phyloP scores from a whole-genome alignment of 2,329 filamentous ascomycete species.

The Raffaelea ambrosiae region DNA sequence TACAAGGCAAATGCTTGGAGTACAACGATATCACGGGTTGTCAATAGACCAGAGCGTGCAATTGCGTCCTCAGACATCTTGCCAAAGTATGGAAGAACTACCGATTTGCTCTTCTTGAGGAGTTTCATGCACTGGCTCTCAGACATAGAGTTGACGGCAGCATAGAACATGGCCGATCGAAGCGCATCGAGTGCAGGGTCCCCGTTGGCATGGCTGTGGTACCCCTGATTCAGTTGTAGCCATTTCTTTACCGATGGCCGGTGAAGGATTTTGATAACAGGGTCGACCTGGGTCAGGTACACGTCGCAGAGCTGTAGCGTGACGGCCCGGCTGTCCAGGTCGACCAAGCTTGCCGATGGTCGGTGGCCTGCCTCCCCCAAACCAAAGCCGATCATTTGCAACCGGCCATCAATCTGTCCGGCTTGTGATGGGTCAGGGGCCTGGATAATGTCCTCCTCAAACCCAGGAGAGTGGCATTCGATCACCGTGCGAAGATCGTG shows the following conservation, averaged over 20 bases:
- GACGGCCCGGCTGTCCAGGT: background rate
- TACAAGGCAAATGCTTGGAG: conserved; percentile 22
- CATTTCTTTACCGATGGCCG: conserved; percentile 13
- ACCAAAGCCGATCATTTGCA: no score
- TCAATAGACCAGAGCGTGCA: conserved; percentile 15
- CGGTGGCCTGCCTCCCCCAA: no score
- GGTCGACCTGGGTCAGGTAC: conserved; percentile 17
- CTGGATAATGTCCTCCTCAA: no score
- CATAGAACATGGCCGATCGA: background rate
- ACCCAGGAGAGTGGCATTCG: no score
- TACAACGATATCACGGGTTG: conserved; percentile 18
- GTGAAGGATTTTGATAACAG: conserved; percentile 17
- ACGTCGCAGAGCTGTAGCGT: conserved; percentile 13
- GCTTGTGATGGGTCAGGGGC: no score
- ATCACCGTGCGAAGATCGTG: no score
- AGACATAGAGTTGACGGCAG: conserved; percentile 1
- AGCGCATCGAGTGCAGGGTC: conserved; percentile 8
- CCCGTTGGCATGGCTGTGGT: conserved; percentile 8
- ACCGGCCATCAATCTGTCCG: no score
- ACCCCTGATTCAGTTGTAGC: conserved; percentile 14
- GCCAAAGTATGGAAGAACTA: background rate
- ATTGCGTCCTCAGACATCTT: conserved; percentile 14
- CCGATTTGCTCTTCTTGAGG: background rate
- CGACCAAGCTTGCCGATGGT: no score
- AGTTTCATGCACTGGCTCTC: conserved; percentile 1